Conservation (phyloP, 768 basidiomycete genomes). For the Serendipita vermifera region DNA sequence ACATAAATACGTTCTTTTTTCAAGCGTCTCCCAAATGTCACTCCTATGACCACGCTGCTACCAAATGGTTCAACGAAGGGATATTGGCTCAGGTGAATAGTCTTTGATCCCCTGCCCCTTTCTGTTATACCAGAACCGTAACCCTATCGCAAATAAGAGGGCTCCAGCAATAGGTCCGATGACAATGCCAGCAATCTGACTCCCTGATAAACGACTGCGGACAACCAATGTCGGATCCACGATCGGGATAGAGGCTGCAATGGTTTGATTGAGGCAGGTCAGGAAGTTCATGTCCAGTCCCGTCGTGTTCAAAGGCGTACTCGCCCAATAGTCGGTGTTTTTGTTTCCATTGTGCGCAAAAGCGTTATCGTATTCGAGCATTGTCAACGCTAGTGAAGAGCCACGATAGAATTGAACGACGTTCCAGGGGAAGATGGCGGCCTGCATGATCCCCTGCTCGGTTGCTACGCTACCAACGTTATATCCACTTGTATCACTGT, state of each 20-base stretch:
- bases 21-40: no score
- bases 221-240: not conserved
- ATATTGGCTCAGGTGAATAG: no score
- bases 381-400: not conserved
- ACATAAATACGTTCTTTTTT: no score
- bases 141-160: no score
- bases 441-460: no score
- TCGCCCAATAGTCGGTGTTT: not conserved
- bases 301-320: not conserved
- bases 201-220: not conserved
- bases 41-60: no score
- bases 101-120: no score
- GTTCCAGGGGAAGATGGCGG: not conserved
- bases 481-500: not conserved
- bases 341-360: not conserved
- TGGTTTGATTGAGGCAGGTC: not conserved
- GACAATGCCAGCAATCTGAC: not conserved
- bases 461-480: no score
- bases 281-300: not conserved
- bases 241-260: not conserved
- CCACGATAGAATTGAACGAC: not conserved
- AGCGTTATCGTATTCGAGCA: conserved; percentile 1
- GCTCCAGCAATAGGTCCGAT: not conserved
- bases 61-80: no score
- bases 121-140: no score